phyloP scores from a whole-genome alignment of 805 yeast species.

The Kodamaea laetipori region DNA sequence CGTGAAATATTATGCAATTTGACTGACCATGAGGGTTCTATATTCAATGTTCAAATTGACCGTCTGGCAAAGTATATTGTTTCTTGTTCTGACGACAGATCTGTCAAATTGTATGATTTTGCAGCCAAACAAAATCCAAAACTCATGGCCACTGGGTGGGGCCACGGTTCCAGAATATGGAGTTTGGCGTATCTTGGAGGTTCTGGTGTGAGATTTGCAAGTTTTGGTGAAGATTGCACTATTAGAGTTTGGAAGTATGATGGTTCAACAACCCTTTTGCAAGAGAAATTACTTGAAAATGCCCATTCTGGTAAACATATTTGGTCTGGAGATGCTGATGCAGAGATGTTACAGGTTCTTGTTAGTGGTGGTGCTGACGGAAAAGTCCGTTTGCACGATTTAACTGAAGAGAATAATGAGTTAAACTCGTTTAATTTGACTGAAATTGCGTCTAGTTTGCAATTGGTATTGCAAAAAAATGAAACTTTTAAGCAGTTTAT shows the following conservation, averaged over 20 bases:
- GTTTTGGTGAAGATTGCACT: slow-evolving; percentile 83
- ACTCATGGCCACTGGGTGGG: slow-evolving; percentile 85
- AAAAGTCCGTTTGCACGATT: slow-evolving; percentile 56
- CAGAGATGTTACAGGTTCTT: slow-evolving; percentile 43
- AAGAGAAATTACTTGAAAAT: slow-evolving; percentile 52
- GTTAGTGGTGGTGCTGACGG: slow-evolving; percentile 97
- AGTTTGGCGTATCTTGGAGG: slow-evolving; percentile 51
- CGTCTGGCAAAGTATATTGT: slow-evolving; percentile 55
- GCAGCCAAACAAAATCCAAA: slow-evolving; percentile 44
- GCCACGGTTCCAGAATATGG: slow-evolving; percentile 96
- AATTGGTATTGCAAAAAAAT: background rate
- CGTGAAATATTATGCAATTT: slow-evolving; percentile 52
- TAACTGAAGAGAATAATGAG: background rate
- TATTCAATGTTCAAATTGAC: slow-evolving; percentile 75
- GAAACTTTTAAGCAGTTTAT: slow-evolving; percentile 9
- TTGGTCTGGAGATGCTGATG: slow-evolving; percentile 74
- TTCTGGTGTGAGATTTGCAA: slow-evolving; percentile 44
- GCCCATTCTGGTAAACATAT: slow-evolving; percentile 83
- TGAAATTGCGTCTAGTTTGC: background rate
- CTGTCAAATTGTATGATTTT: slow-evolving; percentile 75
- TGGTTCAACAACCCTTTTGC: slow-evolving; percentile 34
- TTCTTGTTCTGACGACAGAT: slow-evolving; percentile 93
- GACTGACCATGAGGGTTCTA: slow-evolving; percentile 86
- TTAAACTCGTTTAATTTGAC: background rate
- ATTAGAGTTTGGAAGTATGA: slow-evolving; percentile 71